Base-by-base conservation (phyloP, 2,329 filamentous ascomycete species). In the Pestalotiopsis sp. region DNA sequence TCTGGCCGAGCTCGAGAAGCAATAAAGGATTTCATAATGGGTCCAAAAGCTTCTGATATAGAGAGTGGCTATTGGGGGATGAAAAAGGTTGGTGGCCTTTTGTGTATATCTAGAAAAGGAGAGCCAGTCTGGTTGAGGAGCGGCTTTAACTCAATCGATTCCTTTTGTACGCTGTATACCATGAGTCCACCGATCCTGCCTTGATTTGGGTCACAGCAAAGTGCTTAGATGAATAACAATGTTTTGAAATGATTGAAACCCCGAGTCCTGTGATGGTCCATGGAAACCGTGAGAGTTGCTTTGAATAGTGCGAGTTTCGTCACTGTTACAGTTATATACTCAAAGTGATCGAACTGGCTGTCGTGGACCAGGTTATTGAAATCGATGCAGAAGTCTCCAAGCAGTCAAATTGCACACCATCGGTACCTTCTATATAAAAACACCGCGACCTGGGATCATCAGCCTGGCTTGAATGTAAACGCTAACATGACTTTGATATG, bases 1-100 rank as follows among this genome's bases (percentile, higher is more conserved):
- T 88, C 87, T 99, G 81, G 94, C 96, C 77, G 96, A 98, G 78
- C 88, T 98, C 78, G 93, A 96, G 82, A 83, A 85, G 78, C 84
- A 84, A 78, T 84, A 85, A 82, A 76, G 71, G 73, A 70, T 44
- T 66, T 61, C 22, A 58, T 48, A 57, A 35, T 35, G 30, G 56
- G 60, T 52, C 39, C 62, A 39, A 35, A 35, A 61, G 66, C 66
- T 58, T 74, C 68, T 76, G 75, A 74, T 75, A 77, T 76, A 77
- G 74, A 75, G 67, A 60, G 68, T 68, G 71, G 71, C 75, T 74
- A 70, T 75, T 71, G 70, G 70, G 70, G 73, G 73, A 68, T 65
- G 74, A 74, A 69, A 74, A 73, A 55, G 72, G 17, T 75, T 74
- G 75, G 74, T 73, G 81, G 80, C 81, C 81, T 84, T 35, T 52